A percentile compares a stretch with the other conserved stretches of the same genome.
These are phyloP conservation scores for Fusarium camptoceras DNA, from an alignment of 2,329 filamentous ascomycete species.

Conservation along the genomic window DNA sequence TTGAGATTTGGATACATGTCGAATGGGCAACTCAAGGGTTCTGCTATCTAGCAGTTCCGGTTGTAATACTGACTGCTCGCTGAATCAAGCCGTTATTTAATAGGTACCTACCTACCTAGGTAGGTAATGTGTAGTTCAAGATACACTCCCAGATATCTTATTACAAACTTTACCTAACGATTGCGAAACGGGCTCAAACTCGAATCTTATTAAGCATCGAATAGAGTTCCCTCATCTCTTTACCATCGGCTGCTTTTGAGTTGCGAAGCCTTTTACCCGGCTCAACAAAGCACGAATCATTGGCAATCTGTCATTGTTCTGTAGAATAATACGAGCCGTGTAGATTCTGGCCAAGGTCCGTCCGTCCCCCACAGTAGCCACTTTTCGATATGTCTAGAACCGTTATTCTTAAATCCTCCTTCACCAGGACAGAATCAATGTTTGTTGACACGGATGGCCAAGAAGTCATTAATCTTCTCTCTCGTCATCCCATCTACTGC, in stretches of 20 bases:
- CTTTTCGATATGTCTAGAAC: constrained; percentile 7
- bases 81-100: not conserved
- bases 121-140: not conserved
- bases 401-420: not conserved
- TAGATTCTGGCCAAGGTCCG: constrained; percentile 1
- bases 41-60: not conserved
- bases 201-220: not conserved
- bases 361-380: not conserved
- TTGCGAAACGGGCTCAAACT: not conserved
- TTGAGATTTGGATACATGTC: not conserved
- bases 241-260: not conserved
- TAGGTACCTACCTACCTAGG: too few species aligned
- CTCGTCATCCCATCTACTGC: not conserved
- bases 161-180: not conserved
- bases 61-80: not conserved
- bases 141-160: not conserved
- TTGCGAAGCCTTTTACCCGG: not conserved
- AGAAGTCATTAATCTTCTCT: not conserved
- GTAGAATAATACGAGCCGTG: constrained; percentile 14
- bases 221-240: not conserved
- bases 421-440: not conserved
- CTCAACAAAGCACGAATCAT: constrained; percentile 5
- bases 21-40: not conserved
- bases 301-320: not conserved
- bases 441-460: not conserved